These are phyloP conservation scores for Capronia coronata DNA, from an alignment of 2,329 filamentous ascomycete genomes.

Conservation along the genomic window DNA sequence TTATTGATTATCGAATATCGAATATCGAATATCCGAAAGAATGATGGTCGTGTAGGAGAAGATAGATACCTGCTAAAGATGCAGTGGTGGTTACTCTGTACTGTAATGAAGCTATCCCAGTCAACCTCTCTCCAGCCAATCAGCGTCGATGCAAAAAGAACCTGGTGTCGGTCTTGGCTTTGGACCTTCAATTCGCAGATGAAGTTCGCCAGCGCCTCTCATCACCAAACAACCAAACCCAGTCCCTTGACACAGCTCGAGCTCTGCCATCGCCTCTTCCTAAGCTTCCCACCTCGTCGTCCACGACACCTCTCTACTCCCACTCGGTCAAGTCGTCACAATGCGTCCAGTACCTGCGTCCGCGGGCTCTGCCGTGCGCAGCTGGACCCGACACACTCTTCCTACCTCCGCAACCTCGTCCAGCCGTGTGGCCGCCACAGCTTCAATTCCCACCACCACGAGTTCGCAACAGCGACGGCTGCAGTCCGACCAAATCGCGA, in stretches of 20 bases:
- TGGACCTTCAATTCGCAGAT: slow-evolving; percentile 5
- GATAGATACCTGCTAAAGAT: too few relatives aligned
- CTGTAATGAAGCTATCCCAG: neutral
- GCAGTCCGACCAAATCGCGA: slow-evolving; percentile 33
- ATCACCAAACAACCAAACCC: too few relatives aligned
- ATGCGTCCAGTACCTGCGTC: slow-evolving; percentile 66
- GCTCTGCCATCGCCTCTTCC: too few relatives aligned
- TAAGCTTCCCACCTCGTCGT: slow-evolving; percentile 6
- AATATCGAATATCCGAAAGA: too few relatives aligned
- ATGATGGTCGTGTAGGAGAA: too few relatives aligned
- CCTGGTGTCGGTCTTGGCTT: slow-evolving; percentile 2
- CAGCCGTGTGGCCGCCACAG: slow-evolving; percentile 39
- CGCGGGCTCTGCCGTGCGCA: slow-evolving; percentile 63
- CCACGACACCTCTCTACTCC: slow-evolving; percentile 17
- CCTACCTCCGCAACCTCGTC: slow-evolving; percentile 30
- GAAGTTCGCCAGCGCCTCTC: slow-evolving; percentile 1
- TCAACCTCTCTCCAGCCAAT: slow-evolving; percentile 3
- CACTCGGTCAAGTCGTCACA: slow-evolving; percentile 32
- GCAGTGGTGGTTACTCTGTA: too few relatives aligned
- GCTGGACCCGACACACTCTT: slow-evolving; percentile 44
- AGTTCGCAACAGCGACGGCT: slow-evolving; percentile 35
- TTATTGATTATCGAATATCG: too few relatives aligned
- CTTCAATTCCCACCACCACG: slow-evolving; percentile 18
- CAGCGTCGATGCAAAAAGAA: slow-evolving; percentile 7
- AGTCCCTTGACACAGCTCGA: too few relatives aligned